Base-by-base conservation (phyloP, 2,329 filamentous ascomycete species). In the Davidsoniella eucalypti region DNA sequence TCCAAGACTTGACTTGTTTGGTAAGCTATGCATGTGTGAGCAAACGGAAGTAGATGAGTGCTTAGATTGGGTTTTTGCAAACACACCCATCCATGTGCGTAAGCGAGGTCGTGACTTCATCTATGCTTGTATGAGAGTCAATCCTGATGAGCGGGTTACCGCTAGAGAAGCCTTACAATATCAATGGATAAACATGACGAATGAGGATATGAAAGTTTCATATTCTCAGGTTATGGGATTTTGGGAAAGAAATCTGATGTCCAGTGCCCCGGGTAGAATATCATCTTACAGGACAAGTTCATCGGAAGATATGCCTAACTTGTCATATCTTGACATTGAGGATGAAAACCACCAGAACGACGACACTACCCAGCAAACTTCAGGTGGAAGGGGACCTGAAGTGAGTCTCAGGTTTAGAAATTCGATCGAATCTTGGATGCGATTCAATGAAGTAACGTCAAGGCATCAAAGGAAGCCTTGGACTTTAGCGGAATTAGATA, bases 61-160 rank as follows among this genome's bases (percentile, higher is more conserved):
- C 4, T 33, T 50, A 14, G 41, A 40, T 4, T 42, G 48, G 7
- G 48, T 44, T 5, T 39, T 39, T 10, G 29, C 36, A 33, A 45
- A 45, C 12, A 4, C 18, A 33, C 16, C n/a, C 14, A 50, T 44
- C 23, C 39, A 39, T 29, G 38, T 46, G 18, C 52, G 16, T 10
- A 29, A 33, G 37, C 38, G 36, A 14, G 52, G 52, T 18, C 52
- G 44, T 6, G 23, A 45, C 37, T 54, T 54, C 37, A 49, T 54
- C 14, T 45, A 38, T 17, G 25, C 36, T 7, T 54, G 52, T 38
- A 37, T 54, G 16, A 36, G 18, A 16, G 23, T 51, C 2, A 29
- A 54, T 9, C 39, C 49, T 9, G 23, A 25, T 12, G 17, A 38
- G 16, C 52, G 52, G 23, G n/a, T 54, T 36, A 49, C 49, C 4